Evolutionary conservation across 768 basidiomycete species (phyloP).

Genomic region (Lactifluus volemus): DNA sequence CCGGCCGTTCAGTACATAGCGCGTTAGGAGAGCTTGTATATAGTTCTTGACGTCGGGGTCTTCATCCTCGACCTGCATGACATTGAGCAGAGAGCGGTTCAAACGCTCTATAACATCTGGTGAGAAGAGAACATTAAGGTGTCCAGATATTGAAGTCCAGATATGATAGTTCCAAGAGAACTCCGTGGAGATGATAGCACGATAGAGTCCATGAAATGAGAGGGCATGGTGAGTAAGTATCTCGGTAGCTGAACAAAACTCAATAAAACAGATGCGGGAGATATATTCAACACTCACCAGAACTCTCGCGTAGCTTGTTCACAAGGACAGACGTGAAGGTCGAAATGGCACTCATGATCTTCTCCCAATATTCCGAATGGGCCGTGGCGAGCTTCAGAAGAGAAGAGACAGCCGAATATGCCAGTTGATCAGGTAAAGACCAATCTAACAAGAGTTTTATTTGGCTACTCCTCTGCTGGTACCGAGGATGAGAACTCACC

Average conservation of each 20-base stretch:
- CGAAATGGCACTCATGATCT: slow-evolving; percentile 50
- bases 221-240: slow-evolving; percentile 71
- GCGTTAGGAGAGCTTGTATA: slow-evolving; percentile 60
- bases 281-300: slow-evolving; percentile 36
- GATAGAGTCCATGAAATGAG: slow-evolving; percentile 77
- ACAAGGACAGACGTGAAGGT: slow-evolving; percentile 51
- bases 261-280: neutral
- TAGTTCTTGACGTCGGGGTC: slow-evolving; percentile 46
- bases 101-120: slow-evolving; percentile 61
- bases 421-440: slow-evolving; percentile 80
- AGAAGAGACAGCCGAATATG: slow-evolving; percentile 70
- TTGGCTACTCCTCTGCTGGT: neutral
- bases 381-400: slow-evolving; percentile 55
- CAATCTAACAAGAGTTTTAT: slow-evolving; percentile 44
- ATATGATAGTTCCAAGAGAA: slow-evolving; percentile 65
- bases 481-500: slow-evolving; percentile 34
- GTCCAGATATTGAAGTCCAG: slow-evolving; percentile 49
- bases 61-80: slow-evolving; percentile 44
- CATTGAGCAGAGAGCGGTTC: slow-evolving; percentile 59
- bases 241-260: slow-evolving; percentile 43
- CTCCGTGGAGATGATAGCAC: slow-evolving; percentile 71
- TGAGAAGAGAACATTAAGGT: slow-evolving; percentile 53
- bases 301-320: slow-evolving; percentile 41
- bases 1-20: slow-evolving; percentile 66
- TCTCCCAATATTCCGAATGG: slow-evolving; percentile 40